A percentile compares a stretch with the other conserved stretches of the same genome.
These are phyloP conservation scores for Pythium sukuiense DNA, from an alignment of 352 stramenopile species.

Conservation along the genomic window DNA sequence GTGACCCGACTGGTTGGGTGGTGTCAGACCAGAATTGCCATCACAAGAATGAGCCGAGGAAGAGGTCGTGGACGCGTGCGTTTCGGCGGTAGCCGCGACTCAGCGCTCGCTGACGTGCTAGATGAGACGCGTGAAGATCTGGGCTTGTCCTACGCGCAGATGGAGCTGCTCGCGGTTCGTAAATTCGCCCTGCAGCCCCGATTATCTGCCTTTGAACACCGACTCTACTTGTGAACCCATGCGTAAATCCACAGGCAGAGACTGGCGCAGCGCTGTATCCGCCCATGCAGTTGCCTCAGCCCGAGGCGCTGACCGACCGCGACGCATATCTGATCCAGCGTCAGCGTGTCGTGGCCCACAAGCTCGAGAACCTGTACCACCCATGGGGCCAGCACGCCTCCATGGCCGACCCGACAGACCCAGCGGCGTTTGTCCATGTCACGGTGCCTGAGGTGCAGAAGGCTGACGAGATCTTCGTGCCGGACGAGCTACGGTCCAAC, in stretches of 20 bases:
- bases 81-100: constrained; percentile 72
- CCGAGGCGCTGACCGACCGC: constrained; percentile 49
- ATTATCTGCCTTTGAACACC: neutral
- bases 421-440: constrained; percentile 58
- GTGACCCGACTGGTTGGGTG: constrained; percentile 6
- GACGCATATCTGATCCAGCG: constrained; percentile 71
- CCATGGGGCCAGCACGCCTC: constrained; percentile 47
- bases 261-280: constrained; percentile 51
- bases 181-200: neutral
- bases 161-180: constrained; percentile 64
- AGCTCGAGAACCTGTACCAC: constrained; percentile 70
- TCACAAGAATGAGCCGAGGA: constrained; percentile 53
- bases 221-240: neutral
- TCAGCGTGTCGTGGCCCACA: constrained; percentile 66
- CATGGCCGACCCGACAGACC: constrained; percentile 30
- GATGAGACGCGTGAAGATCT: constrained; percentile 75
- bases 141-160: constrained; percentile 64
- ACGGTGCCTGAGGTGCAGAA: constrained; percentile 60
- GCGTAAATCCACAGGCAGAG: constrained; percentile 36
- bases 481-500: constrained; percentile 58
- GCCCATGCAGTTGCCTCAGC: constrained; percentile 60
- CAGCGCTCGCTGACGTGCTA: constrained; percentile 62
- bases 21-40: neutral
- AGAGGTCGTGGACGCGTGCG: constrained; percentile 61
- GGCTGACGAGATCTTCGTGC: constrained; percentile 59